Evolutionary conservation across 352 stramenopile genomes (phyloP).

Genomic region (Blastocystis sp.): DNA sequence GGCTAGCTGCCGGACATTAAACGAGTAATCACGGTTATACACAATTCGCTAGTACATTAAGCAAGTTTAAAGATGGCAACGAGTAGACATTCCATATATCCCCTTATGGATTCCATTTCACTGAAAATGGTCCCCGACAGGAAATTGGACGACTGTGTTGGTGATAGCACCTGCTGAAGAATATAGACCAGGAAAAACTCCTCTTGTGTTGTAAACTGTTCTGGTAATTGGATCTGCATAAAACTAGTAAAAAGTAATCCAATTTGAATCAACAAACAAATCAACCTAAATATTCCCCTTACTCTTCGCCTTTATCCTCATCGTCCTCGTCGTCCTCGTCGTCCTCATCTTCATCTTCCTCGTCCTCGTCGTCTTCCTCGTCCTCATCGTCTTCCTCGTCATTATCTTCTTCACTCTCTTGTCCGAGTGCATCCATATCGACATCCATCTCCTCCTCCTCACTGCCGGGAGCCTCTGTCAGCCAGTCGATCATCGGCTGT

Average conservation of each 20-base stretch:
- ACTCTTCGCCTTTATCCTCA: constrained; percentile 42
- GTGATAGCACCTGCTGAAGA: not conserved
- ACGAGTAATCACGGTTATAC: not conserved
- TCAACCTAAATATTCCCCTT: not conserved
- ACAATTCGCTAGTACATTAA: constrained; percentile 13
- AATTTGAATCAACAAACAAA: not conserved
- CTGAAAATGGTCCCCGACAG: constrained; percentile 3
- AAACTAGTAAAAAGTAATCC: constrained; percentile 17
- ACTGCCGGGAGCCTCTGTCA: constrained; percentile 53
- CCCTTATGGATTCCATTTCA: not conserved
- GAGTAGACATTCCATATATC: constrained; percentile 10
- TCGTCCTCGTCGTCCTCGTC: constrained; percentile 31
- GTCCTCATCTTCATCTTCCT: not conserved
- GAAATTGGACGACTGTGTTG: not conserved
- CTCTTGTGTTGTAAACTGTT: not conserved
- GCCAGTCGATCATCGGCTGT: constrained; percentile 78
- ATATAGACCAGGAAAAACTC: not conserved
- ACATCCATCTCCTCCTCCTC: constrained; percentile 11
- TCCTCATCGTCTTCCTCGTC: not conserved
- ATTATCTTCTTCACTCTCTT: not conserved
- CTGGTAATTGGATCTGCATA: constrained; percentile 26
- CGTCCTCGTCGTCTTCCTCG: not conserved
- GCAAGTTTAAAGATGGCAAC: not conserved
- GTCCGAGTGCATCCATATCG: not conserved
- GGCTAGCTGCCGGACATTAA: constrained; percentile 30